Evolutionary conservation across 257 asterid genomes (phyloP).

Genomic region (Nicotiana sylvestris): DNA sequence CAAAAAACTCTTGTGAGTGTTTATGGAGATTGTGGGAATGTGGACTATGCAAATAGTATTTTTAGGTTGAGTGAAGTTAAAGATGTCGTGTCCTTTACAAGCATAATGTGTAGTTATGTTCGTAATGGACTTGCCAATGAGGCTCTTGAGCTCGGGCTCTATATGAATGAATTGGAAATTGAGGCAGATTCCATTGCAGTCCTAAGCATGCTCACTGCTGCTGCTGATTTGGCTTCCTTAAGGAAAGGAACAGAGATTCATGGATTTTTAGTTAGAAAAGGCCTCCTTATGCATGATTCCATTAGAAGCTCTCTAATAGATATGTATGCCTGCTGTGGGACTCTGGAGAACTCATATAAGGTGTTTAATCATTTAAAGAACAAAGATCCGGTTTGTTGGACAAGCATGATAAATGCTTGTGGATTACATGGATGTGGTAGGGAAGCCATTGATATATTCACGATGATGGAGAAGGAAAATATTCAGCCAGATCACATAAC

Average conservation of each 20-base stretch:
- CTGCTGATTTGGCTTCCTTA: constrained; percentile 52
- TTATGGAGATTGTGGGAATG: constrained; percentile 63
- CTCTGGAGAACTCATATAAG: constrained; percentile 45
- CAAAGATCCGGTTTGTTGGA: constrained; percentile 56
- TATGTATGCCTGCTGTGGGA: constrained; percentile 77
- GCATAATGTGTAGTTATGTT: constrained; percentile 67
- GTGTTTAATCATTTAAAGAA: constrained; percentile 34
- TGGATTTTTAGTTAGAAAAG: constrained; percentile 54
- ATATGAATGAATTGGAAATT: constrained; percentile 44
- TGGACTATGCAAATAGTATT: constrained; percentile 40
- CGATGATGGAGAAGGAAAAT: constrained; percentile 44
- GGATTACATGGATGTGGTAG: constrained; percentile 80
- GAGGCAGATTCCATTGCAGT: constrained; percentile 61
- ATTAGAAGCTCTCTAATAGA: constrained; percentile 68
- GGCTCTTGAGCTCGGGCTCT: constrained; percentile 55
- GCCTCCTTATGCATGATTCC: constrained; percentile 39
- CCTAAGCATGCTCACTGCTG: constrained; percentile 56
- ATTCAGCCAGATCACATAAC: constrained; percentile 59
- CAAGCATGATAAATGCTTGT: constrained; percentile 72
- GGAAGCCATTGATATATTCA: constrained; percentile 43
- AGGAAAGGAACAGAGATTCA: constrained; percentile 79
- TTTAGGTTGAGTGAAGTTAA: constrained; percentile 40
- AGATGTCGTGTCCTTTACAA: constrained; percentile 69
- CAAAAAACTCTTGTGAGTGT: constrained; percentile 53
- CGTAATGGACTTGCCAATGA: constrained; percentile 56